Evolutionary conservation across 2,329 filamentous ascomycete species (phyloP).

Genomic region (Apiospora arundinis): DNA sequence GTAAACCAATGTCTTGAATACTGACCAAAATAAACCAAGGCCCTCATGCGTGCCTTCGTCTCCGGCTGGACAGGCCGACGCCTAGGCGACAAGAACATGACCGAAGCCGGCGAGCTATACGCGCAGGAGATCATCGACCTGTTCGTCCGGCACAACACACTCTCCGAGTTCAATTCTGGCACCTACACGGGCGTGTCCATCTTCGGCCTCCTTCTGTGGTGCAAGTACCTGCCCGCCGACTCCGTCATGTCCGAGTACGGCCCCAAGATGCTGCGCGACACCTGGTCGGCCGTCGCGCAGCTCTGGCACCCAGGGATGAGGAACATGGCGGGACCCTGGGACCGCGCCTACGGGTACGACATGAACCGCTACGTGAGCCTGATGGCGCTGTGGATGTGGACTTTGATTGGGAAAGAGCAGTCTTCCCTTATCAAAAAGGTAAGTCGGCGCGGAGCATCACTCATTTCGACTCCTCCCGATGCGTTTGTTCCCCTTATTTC

Average conservation of each 20-base stretch:
- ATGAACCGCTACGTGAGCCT: constrained; percentile 68
- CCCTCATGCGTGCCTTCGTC: constrained; percentile 67
- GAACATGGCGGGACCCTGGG: constrained; percentile 70
- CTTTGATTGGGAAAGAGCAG: constrained; percentile 56
- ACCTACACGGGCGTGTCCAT: constrained; percentile 69
- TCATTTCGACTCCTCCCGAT: rapidly evolving
- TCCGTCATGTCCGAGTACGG: constrained; percentile 57
- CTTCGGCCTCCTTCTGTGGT: constrained; percentile 63
- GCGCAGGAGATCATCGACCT: constrained; percentile 62
- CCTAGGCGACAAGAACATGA: constrained; percentile 64
- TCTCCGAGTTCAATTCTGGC: constrained; percentile 68
- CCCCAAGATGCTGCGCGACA: constrained; percentile 56
- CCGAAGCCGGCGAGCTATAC: constrained; percentile 59
- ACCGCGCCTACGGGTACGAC: constrained; percentile 67
- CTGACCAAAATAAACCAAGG: too few species aligned
- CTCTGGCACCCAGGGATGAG: constrained; percentile 65
- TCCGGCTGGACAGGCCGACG: constrained; percentile 64
- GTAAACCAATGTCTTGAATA: too few species aligned
- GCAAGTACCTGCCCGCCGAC: constrained; percentile 61
- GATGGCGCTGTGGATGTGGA: constrained; percentile 65
- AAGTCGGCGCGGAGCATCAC: constrained; percentile 21
- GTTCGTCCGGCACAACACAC: constrained; percentile 60
- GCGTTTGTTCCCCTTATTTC: too few species aligned
- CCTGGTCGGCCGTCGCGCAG: constrained; percentile 57
- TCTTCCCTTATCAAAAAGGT: constrained; percentile 44